phyloP scores from a whole-genome alignment of 2,329 filamentous ascomycete species.

The Colletotrichum limetticola region DNA sequence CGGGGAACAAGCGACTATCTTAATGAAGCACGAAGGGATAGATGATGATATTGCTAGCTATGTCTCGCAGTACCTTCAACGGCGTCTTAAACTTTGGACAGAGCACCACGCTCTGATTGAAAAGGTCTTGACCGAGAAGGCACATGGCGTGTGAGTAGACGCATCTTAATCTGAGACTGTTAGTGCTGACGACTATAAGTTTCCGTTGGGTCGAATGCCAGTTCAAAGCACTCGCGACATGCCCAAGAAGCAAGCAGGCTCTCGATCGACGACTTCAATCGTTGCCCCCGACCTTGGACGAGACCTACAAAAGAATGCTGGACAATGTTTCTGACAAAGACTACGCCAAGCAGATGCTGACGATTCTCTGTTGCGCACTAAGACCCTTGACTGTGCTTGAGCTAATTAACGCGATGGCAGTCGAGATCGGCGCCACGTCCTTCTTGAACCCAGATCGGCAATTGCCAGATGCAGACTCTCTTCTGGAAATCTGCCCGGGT shows the following conservation, averaged over 20 bases:
- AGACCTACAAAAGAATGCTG: background rate
- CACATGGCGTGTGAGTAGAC: background rate
- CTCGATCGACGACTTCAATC: background rate
- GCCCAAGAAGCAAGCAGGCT: background rate
- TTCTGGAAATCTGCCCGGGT: background rate
- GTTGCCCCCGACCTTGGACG: background rate
- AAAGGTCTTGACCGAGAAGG: background rate
- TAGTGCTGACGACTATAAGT: background rate
- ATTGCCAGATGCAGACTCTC: background rate
- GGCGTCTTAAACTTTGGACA: background rate
- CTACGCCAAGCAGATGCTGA: background rate
- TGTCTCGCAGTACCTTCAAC: background rate
- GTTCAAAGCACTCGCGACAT: background rate
- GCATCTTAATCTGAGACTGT: accelerated
- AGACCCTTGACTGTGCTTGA: background rate
- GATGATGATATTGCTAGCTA: background rate
- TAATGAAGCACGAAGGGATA: background rate
- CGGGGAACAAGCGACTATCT: background rate
- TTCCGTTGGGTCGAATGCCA: background rate
- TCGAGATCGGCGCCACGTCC: background rate
- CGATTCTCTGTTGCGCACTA: background rate
- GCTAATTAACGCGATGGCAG: background rate
- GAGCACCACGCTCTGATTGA: background rate
- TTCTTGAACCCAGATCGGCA: background rate
- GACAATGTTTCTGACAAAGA: background rate